These are phyloP conservation scores for Anethum foeniculum DNA, from an alignment of 140 eudicot genomes.

Conservation along the genomic window DNA sequence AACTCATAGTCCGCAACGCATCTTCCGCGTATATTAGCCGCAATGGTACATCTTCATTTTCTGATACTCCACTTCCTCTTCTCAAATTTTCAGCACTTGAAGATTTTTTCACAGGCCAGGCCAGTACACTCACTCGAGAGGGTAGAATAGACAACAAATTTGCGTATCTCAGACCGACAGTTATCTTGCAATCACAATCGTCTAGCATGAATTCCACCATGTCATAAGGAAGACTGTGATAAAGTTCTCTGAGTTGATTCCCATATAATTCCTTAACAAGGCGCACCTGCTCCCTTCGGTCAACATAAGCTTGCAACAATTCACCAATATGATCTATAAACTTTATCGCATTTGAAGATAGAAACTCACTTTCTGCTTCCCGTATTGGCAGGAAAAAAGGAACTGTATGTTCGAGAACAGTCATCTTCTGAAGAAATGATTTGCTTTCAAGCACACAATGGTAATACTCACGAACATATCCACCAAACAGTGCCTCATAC, in stretches of 20 bases:
- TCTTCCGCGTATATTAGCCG: slow-evolving; percentile 68
- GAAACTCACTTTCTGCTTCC: slow-evolving; percentile 73
- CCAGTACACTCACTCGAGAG: slow-evolving; percentile 68
- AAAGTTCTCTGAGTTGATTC: slow-evolving; percentile 81
- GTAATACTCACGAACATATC: slow-evolving; percentile 80
- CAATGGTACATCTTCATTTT: slow-evolving; percentile 45
- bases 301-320: slow-evolving; percentile 84
- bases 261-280: slow-evolving; percentile 84
- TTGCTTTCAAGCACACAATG: slow-evolving; percentile 98
- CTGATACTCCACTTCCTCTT: slow-evolving; percentile 35
- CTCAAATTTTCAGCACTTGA: slow-evolving; percentile 15
- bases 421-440: slow-evolving; percentile 96
- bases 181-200: slow-evolving; percentile 74
- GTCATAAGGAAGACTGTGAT: slow-evolving; percentile 85
- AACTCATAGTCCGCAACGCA: slow-evolving; percentile 68
- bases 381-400: slow-evolving; percentile 93
- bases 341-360: slow-evolving; percentile 91
- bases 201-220: slow-evolving; percentile 77
- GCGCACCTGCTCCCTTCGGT: slow-evolving; percentile 94
- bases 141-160: slow-evolving; percentile 75
- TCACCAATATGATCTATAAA: slow-evolving; percentile 88
- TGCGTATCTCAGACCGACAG: slow-evolving; percentile 70
- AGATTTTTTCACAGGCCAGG: slow-evolving; percentile 71
- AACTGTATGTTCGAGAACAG: slow-evolving; percentile 75
- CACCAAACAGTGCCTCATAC: slow-evolving; percentile 87